Conservation (phyloP, 2,329 filamentous ascomycete species). For the Epichloe brachyelytri region DNA sequence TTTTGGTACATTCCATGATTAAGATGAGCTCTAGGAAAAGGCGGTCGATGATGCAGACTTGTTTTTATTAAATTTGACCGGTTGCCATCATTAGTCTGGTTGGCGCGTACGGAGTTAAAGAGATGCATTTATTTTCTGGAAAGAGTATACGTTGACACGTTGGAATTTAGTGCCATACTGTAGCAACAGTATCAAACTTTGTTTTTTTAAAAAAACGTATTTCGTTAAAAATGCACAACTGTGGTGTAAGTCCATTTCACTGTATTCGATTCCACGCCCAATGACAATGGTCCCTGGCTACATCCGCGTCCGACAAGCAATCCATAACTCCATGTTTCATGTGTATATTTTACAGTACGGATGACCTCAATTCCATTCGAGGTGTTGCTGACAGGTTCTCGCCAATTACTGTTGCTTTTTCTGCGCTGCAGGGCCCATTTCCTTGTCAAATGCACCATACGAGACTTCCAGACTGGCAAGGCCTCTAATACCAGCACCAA, state of each 20-base stretch:
- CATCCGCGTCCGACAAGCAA: background rate
- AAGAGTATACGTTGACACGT: background rate
- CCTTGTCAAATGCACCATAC: conserved; percentile 93
- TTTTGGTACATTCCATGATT: background rate
- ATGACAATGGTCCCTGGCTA: background rate
- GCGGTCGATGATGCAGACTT: background rate
- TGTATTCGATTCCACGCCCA: background rate
- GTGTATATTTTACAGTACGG: conserved; percentile 7
- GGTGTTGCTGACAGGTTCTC: background rate
- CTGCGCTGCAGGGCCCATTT: conserved; percentile 78
- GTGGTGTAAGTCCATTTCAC: background rate
- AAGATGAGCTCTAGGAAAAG: background rate
- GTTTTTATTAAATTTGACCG: background rate
- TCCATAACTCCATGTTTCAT: conserved; percentile 10
- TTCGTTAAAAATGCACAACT: background rate
- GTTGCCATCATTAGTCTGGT: background rate
- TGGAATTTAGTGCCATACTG: background rate
- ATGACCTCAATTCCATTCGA: background rate
- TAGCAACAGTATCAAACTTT: background rate
- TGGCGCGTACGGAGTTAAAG: conserved; percentile 2
- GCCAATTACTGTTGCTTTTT: conserved; percentile 48
- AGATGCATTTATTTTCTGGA: background rate
- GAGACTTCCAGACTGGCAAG: conserved; percentile 74
- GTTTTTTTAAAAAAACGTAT: background rate
- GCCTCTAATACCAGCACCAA: conserved; percentile 65